Percentiles rank a stretch among this genome's conserved stretches.
These are phyloP conservation scores for Penicillium fimorum DNA, from an alignment of 495 filamentous ascomycete species.

Conservation along the genomic window DNA sequence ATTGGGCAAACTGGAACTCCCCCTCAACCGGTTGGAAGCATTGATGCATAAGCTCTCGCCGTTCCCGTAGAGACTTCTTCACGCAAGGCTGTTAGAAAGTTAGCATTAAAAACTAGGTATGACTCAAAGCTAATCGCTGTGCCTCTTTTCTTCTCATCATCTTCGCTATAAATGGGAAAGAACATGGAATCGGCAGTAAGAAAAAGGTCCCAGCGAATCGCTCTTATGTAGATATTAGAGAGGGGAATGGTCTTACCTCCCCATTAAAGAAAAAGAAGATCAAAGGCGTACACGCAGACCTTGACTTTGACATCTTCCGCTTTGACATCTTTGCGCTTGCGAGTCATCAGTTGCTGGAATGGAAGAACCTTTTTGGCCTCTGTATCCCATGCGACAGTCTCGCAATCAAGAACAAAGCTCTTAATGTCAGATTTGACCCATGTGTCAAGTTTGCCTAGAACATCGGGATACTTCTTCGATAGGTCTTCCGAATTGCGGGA, in stretches of 20 bases:
- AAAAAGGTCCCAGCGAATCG: background rate
- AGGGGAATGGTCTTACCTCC: slow-evolving; percentile 51
- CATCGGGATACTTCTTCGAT: slow-evolving; percentile 96
- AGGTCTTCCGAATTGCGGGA: slow-evolving; percentile 95
- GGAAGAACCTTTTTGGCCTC: slow-evolving; percentile 90
- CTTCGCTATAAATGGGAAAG: background rate
- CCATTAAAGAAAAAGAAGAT: slow-evolving; percentile 94
- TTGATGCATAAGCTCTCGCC: slow-evolving; percentile 70
- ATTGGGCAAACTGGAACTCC: slow-evolving; percentile 88
- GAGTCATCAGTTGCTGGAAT: slow-evolving; percentile 97
- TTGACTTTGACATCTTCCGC: slow-evolving; percentile 96
- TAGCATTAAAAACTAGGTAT: background rate
- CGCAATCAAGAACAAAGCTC: slow-evolving; percentile 95
- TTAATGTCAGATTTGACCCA: slow-evolving; percentile 90
- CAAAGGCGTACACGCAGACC: slow-evolving; percentile 97
- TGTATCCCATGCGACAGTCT: slow-evolving; percentile 97
- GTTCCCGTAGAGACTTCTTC: slow-evolving; percentile 80
- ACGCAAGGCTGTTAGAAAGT: slow-evolving; percentile 60
- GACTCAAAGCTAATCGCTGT: background rate
- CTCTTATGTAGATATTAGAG: too few species aligned
- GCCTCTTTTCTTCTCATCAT: background rate
- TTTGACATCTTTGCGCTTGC: slow-evolving; percentile 96
- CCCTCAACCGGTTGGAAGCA: slow-evolving; percentile 78
- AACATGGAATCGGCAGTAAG: background rate
- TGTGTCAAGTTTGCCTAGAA: slow-evolving; percentile 76